These are phyloP conservation scores for Oryza glumipatula DNA, from an alignment of 176 grass and related monocot genomes.

Conservation along the genomic window DNA sequence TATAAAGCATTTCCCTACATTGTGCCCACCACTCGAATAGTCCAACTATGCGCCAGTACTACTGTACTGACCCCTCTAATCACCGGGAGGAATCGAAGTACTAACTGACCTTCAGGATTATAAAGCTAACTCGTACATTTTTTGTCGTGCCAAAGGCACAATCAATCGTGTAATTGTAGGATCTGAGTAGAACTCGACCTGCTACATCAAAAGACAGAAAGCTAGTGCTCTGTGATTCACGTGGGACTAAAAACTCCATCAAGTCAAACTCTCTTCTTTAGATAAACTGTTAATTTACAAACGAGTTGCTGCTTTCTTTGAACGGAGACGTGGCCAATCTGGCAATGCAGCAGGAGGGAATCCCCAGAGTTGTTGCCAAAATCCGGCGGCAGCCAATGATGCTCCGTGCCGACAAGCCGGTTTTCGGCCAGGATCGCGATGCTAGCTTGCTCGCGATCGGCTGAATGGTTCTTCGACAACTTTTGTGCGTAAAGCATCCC, in stretches of 20 bases:
- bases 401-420: slow-evolving; percentile 47
- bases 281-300: not conserved
- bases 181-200: not conserved
- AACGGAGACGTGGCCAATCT: not conserved
- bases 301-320: slow-evolving; percentile 2
- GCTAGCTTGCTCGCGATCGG: not conserved
- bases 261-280: not conserved
- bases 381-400: not conserved
- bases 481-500: slow-evolving; percentile 27
- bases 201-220: not conserved
- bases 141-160: not conserved
- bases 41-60: not conserved
- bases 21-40: not conserved
- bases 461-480: not conserved
- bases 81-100: slow-evolving; percentile 15
- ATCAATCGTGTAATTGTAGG: not conserved
- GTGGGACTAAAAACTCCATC: not conserved
- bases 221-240: not conserved
- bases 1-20: too few relatives aligned
- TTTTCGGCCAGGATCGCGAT: slow-evolving; percentile 13
- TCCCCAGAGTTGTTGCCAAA: not conserved
- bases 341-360: not conserved
- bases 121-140: not conserved
- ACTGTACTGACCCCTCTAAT: not conserved
- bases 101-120: not conserved